phyloP scores from a whole-genome alignment of 768 basidiomycete genomes.

The Pisolithus sp. region DNA sequence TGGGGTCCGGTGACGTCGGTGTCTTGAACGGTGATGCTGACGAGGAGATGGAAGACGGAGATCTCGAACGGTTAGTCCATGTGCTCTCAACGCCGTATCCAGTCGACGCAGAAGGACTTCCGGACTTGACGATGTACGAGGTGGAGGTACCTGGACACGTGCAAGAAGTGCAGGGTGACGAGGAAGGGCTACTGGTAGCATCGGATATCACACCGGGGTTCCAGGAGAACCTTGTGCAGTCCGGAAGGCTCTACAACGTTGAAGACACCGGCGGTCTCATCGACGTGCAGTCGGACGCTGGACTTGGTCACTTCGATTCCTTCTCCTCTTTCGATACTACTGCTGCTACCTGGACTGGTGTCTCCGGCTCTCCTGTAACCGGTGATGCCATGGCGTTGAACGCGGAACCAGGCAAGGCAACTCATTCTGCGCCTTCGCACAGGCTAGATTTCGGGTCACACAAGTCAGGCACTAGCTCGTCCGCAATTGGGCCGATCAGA shows the following conservation, averaged over 20 bases:
- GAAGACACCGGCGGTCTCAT: constrained; percentile 10
- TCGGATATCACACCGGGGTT: constrained; percentile 12
- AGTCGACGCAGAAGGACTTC: constrained; percentile 23
- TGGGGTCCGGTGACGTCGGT: constrained; percentile 21
- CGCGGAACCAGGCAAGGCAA: constrained; percentile 38
- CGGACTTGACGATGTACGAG: constrained; percentile 52
- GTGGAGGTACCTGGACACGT: constrained; percentile 53
- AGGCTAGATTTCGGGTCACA: constrained; percentile 53
- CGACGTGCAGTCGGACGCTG: constrained; percentile 14
- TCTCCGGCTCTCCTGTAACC: constrained; percentile 11
- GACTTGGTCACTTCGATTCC: constrained; percentile 15
- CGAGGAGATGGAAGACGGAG: constrained; percentile 30
- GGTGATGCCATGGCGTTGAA: constrained; percentile 27
- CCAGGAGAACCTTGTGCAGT: constrained; percentile 14
- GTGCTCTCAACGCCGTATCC: constrained; percentile 21
- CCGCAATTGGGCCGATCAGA: constrained; percentile 53
- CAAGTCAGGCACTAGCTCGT: constrained; percentile 17
- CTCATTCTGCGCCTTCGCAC: constrained; percentile 58
- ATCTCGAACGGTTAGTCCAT: constrained; percentile 13
- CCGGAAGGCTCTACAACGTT: constrained; percentile 20
- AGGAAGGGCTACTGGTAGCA: constrained; percentile 46
- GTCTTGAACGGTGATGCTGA: constrained; percentile 27
- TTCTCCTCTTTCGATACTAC: constrained; percentile 18
- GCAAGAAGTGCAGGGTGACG: constrained; percentile 50
- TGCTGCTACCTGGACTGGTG: constrained; percentile 20